phyloP scores from a whole-genome alignment of 2,329 filamentous ascomycete genomes.

The Paramyrothecium sp. region DNA sequence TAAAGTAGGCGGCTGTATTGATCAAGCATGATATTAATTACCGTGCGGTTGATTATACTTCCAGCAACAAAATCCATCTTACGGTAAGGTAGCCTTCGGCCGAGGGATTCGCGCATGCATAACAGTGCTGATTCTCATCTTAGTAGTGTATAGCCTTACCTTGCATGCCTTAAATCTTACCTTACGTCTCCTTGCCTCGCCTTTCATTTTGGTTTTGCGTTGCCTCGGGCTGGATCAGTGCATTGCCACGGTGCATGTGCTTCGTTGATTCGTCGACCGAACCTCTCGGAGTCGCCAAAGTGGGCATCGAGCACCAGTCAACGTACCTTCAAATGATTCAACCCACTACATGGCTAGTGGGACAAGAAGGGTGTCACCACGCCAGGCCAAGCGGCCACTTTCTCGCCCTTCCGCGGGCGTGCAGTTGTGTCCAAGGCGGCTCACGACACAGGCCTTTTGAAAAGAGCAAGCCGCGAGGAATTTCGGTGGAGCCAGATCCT shows the following conservation, averaged over 20 bases:
- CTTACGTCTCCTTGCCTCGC: neutral
- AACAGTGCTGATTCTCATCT: neutral
- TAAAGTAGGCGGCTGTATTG: too few relatives aligned
- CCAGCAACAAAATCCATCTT: too few relatives aligned
- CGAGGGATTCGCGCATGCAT: neutral
- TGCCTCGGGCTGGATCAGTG: neutral
- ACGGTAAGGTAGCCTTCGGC: too few relatives aligned
- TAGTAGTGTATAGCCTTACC: neutral
- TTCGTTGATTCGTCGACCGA: neutral
- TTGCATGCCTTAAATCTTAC: neutral
- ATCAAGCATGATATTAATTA: too few relatives aligned
- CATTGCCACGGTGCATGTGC: slow-evolving; percentile 3
- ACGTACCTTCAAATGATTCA: neutral
- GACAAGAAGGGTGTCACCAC: neutral
- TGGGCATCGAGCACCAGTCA: neutral
- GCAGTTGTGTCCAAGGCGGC: neutral
- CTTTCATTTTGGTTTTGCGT: too few relatives aligned
- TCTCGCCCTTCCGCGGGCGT: neutral
- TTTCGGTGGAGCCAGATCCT: neutral
- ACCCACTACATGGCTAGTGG: neutral
- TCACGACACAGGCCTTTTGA: neutral
- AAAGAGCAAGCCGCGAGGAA: neutral
- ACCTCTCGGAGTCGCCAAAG: neutral
- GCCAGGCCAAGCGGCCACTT: neutral
- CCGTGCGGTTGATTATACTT: too few relatives aligned